Evolutionary conservation across 225 moss, liverwort and hornwort species (phyloP).

Genomic region (Anthoceros angustus): DNA sequence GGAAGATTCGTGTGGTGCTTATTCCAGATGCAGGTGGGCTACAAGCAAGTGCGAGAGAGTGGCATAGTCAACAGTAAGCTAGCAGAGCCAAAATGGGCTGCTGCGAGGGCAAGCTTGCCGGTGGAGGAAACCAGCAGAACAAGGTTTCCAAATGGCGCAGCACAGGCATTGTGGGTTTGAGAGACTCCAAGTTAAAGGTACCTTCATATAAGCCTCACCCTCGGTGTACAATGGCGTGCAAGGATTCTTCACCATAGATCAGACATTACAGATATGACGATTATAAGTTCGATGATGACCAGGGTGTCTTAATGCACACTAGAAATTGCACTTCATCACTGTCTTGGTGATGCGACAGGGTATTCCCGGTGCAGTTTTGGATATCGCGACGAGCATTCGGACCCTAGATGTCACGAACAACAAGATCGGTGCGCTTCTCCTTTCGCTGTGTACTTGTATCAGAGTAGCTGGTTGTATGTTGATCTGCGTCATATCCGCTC

Average conservation of each 20-base stretch:
- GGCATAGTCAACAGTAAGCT: no score
- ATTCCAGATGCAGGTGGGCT: no score
- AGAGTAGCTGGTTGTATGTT: neutral
- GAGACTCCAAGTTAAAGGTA: constrained; percentile 42
- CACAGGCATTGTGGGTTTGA: constrained; percentile 46
- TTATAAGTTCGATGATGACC: neutral
- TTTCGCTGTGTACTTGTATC: neutral
- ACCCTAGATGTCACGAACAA: constrained; percentile 24
- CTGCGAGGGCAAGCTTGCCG: constrained; percentile 35
- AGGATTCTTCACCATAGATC: neutral
- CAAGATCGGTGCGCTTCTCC: constrained; percentile 14
- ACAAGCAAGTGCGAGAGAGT: no score
- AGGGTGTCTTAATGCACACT: no score
- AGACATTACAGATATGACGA: neutral
- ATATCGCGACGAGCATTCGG: constrained; percentile 33
- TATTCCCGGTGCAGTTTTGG: constrained; percentile 31
- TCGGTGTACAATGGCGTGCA: neutral
- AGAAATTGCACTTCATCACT: neutral
- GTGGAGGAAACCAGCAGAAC: constrained; percentile 15
- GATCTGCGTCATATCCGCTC: neutral
- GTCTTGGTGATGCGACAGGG: constrained; percentile 14
- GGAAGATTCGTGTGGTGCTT: no score
- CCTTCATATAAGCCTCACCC: neutral
- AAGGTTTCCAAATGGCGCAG: constrained; percentile 29
- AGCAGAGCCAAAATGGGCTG: constrained; percentile 27